Evolutionary conservation across 371 early-diverging fungal species (phyloP).

Genomic region (Mucor piriformis): DNA sequence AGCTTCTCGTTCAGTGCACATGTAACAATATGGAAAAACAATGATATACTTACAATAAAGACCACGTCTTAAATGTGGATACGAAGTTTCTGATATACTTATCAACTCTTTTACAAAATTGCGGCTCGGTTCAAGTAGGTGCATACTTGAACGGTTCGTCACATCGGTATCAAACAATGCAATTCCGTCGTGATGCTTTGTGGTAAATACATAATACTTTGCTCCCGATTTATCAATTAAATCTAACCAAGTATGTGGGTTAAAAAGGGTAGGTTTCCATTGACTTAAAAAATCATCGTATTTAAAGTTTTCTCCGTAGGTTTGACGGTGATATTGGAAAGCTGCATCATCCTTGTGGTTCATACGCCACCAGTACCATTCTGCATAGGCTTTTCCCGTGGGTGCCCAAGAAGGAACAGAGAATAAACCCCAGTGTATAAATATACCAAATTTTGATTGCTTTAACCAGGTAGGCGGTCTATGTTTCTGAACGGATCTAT

Average conservation of each 20-base stretch:
- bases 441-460: constrained; percentile 43
- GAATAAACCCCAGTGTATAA: constrained; percentile 44
- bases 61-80: constrained; percentile 40
- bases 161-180: constrained; percentile 42
- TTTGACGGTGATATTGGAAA: constrained; percentile 25
- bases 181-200: constrained; percentile 48
- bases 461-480: constrained; percentile 35
- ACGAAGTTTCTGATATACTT: constrained; percentile 20
- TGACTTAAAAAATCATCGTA: constrained; percentile 37
- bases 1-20: too few species aligned
- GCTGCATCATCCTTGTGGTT: constrained; percentile 24
- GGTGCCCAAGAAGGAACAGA: constrained; percentile 44
- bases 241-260: constrained; percentile 32
- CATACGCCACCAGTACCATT: constrained; percentile 46
- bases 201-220: constrained; percentile 41
- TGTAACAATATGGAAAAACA: too few species aligned
- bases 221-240: constrained; percentile 29
- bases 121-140: constrained; percentile 22
- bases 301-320: constrained; percentile 29
- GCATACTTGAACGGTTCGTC: constrained; percentile 25
- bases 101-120: constrained; percentile 39
- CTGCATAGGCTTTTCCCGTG: constrained; percentile 31
- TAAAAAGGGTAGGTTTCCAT: constrained; percentile 27
- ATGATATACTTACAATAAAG: constrained; percentile 45
- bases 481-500: constrained; percentile 25